These are phyloP conservation scores for Chrysochromulina parva DNA, from an alignment of 78 protist species.

Conservation along the genomic window DNA sequence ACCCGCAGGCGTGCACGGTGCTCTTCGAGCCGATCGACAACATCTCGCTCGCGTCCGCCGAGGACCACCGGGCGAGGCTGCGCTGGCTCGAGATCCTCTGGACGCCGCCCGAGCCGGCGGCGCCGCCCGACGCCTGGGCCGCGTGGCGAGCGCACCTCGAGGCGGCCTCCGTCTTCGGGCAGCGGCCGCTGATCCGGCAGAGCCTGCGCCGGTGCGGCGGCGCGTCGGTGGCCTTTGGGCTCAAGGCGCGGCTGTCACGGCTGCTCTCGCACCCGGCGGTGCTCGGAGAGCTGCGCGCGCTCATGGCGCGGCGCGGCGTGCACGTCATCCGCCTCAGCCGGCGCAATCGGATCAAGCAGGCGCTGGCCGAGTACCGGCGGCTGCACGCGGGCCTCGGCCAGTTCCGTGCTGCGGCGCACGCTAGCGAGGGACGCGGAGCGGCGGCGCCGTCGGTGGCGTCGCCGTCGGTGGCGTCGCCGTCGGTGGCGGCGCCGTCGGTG, in stretches of 20 bases:
- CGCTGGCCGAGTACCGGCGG: neutral
- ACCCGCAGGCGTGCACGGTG: neutral
- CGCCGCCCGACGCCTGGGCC: neutral
- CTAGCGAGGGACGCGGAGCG: too few species aligned
- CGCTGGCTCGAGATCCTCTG: neutral
- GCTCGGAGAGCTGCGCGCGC: neutral
- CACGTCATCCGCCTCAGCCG: neutral
- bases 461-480: too few species aligned
- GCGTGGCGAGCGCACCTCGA: neutral
- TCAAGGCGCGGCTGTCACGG: slow-evolving; percentile 4
- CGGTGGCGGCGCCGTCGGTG: neutral
- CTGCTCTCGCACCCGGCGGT: neutral
- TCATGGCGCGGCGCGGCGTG: neutral
- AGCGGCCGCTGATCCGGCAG: neutral
- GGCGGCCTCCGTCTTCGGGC: neutral
- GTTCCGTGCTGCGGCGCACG: neutral
- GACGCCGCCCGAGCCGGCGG: neutral
- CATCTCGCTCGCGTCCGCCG: neutral
- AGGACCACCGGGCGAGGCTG: neutral
- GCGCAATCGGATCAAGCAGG: slow-evolving; percentile 11
- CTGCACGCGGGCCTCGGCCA: neutral
- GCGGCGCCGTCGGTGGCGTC: too few species aligned
- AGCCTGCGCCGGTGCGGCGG: neutral
- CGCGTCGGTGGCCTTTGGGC: neutral
- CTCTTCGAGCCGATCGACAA: slow-evolving; percentile 7